Evolutionary conservation across 108 stramenopile species (phyloP).

Genomic region (Stephanodiscus triporus): DNA sequence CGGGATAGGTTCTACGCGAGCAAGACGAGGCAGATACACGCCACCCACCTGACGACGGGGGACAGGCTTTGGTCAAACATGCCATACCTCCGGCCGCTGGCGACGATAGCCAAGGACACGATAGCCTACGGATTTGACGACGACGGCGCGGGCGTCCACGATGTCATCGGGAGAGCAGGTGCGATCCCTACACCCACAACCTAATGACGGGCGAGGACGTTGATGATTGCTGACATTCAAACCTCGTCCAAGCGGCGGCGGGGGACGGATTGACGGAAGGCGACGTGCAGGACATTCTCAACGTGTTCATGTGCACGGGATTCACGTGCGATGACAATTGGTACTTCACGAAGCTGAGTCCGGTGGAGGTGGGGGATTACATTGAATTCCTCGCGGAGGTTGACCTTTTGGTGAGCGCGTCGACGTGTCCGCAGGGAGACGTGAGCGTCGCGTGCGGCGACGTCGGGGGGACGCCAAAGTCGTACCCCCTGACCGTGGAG

Average conservation of each 20-base stretch:
- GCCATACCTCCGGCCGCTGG: constrained; percentile 60
- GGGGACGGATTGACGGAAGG: constrained; percentile 49
- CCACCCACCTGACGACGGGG: constrained; percentile 58
- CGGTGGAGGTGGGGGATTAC: constrained; percentile 71
- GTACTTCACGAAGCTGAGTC: constrained; percentile 68
- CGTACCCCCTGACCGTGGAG: constrained; percentile 58
- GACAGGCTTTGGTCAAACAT: constrained; percentile 65
- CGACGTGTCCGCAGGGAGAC: constrained; percentile 67
- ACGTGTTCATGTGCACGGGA: constrained; percentile 72
- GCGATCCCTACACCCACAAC: constrained; percentile 70
- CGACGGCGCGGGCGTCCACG: constrained; percentile 69
- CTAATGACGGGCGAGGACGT: constrained; percentile 52
- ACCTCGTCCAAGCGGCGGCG: constrained; percentile 49
- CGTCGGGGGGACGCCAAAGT: constrained; percentile 30
- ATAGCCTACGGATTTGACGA: constrained; percentile 67
- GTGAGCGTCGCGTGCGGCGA: constrained; percentile 62
- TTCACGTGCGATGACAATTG: constrained; percentile 21
- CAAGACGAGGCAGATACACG: constrained; percentile 68
- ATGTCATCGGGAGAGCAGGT: constrained; percentile 65
- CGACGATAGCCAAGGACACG: constrained; percentile 59
- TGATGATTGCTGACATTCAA: constrained; percentile 58
- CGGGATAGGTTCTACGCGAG: constrained; percentile 58
- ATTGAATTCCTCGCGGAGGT: constrained; percentile 69
- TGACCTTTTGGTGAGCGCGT: constrained; percentile 56
- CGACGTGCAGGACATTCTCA: constrained; percentile 66